Conservation (phyloP, 306 rosid species). For the Quercus mongolica region DNA sequence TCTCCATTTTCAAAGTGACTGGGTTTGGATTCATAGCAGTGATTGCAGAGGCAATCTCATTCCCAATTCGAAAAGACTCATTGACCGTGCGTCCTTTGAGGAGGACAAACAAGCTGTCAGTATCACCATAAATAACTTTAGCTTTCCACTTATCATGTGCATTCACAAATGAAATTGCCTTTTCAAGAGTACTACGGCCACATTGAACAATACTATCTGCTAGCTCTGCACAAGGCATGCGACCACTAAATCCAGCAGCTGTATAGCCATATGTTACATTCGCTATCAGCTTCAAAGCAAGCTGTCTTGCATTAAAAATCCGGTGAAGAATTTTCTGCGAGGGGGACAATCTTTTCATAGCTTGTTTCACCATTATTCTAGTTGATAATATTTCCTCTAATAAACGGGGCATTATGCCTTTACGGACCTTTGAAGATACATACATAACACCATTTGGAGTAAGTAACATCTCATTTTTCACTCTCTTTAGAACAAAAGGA, state of each 20-base stretch:
- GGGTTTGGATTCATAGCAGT: constrained; percentile 90
- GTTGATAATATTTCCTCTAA: constrained; percentile 92
- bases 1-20: constrained; percentile 93
- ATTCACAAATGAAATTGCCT: constrained; percentile 83
- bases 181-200: constrained; percentile 85
- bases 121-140: constrained; percentile 89
- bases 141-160: constrained; percentile 85
- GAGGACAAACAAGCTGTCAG: constrained; percentile 97
- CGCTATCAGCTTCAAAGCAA: constrained; percentile 92
- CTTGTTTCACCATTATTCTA: constrained; percentile 90
- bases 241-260: constrained; percentile 99
- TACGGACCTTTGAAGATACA: constrained; percentile 77
- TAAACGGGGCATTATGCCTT: constrained; percentile 81
- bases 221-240: constrained; percentile 99
- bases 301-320: constrained; percentile 91
- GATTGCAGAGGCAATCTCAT: constrained; percentile 82
- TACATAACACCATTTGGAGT: constrained; percentile 97
- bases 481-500: constrained; percentile 44
- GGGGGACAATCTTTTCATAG: constrained; percentile 75
- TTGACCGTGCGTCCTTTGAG: constrained; percentile 77
- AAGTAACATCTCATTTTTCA: constrained; percentile 72
- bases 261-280: constrained; percentile 94
- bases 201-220: constrained; percentile 97
- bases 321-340: constrained; percentile 79
- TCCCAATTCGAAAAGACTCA: constrained; percentile 77